Conservation (phyloP, 371 early-diverging fungal genomes). For the Chytridium lagenaria region DNA sequence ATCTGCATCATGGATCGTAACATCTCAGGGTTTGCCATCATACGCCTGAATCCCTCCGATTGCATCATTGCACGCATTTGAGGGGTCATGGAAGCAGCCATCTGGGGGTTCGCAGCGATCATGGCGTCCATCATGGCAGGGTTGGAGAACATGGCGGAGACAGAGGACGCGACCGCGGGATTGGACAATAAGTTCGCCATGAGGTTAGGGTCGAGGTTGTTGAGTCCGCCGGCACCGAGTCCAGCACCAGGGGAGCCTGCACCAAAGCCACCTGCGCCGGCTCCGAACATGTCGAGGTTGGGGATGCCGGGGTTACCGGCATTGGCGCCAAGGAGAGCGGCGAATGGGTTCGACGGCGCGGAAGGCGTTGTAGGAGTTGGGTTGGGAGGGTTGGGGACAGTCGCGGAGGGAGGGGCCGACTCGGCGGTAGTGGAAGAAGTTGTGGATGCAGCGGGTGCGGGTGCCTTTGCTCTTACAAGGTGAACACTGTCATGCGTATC, state of each 20-base stretch:
- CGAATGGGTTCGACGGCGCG: conserved; percentile 44
- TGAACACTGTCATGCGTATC: conserved; percentile 23
- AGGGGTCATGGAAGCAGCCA: conserved; percentile 80
- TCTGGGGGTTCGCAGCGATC: conserved; percentile 80
- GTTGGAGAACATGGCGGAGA: conserved; percentile 74
- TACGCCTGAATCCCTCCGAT: conserved; percentile 81
- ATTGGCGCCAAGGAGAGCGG: conserved; percentile 51
- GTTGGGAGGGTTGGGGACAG: conserved; percentile 36
- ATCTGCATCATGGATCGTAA: conserved; percentile 80
- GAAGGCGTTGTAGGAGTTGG: conserved; percentile 35
- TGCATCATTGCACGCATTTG: conserved; percentile 74
- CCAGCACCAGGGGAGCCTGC: conserved; percentile 60
- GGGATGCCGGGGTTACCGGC: conserved; percentile 53
- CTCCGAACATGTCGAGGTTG: too few species aligned
- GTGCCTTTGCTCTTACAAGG: conserved; percentile 30
- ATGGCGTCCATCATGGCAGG: conserved; percentile 85
- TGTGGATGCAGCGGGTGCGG: conserved; percentile 41
- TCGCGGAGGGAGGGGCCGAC: conserved; percentile 36
- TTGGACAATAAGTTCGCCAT: conserved; percentile 79
- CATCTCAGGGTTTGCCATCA: conserved; percentile 85
- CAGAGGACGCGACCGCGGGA: conserved; percentile 81
- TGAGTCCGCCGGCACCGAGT: conserved; percentile 23
- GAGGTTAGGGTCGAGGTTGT: conserved; percentile 67
- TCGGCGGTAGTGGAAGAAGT: conserved; percentile 39
- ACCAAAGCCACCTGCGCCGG: conserved; percentile 41